Evolutionary conservation across 345 rosid species (phyloP).

Genomic region (Arabidopsis arenosa): DNA sequence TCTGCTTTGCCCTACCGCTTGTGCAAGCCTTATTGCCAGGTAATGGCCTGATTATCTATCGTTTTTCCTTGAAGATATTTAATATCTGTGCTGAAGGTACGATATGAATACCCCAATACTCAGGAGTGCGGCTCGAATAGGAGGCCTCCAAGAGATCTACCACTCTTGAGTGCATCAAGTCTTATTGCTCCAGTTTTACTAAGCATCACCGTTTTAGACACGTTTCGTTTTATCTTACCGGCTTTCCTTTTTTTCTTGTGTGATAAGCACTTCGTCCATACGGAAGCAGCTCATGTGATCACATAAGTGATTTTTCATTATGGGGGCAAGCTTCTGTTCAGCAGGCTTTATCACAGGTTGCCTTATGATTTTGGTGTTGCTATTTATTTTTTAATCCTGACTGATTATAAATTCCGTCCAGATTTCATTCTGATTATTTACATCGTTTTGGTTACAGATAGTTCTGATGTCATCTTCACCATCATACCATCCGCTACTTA

Average conservation of each 20-base stretch:
- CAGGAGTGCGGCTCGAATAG: background rate
- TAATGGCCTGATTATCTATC: slow-evolving; percentile 9
- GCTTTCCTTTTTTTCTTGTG: slow-evolving; percentile 21
- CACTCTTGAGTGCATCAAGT: slow-evolving; percentile 11
- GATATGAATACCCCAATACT: background rate
- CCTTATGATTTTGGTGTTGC: slow-evolving; percentile 5
- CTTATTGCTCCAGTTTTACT: slow-evolving; percentile 6
- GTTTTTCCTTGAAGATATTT: background rate
- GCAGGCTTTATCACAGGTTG: slow-evolving; percentile 78
- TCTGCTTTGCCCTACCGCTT: slow-evolving; percentile 81
- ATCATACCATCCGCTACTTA: slow-evolving; percentile 66
- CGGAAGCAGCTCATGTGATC: slow-evolving; percentile 54
- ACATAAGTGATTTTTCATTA: slow-evolving; percentile 66
- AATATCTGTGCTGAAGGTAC: background rate
- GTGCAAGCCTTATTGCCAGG: slow-evolving; percentile 87
- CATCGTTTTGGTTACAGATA: slow-evolving; percentile 61
- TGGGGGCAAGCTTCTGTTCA: slow-evolving; percentile 78
- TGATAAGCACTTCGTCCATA: slow-evolving; percentile 71
- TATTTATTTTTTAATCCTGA: background rate
- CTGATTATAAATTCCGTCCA: background rate
- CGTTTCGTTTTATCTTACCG: slow-evolving; percentile 16
- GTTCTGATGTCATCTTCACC: slow-evolving; percentile 67
- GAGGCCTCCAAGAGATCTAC: slow-evolving; percentile 12
- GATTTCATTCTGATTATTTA: slow-evolving; percentile 32
- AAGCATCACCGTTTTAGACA: background rate